phyloP scores from a whole-genome alignment of 1,284 basidiomycete genomes.

The Fomes fomentarius region DNA sequence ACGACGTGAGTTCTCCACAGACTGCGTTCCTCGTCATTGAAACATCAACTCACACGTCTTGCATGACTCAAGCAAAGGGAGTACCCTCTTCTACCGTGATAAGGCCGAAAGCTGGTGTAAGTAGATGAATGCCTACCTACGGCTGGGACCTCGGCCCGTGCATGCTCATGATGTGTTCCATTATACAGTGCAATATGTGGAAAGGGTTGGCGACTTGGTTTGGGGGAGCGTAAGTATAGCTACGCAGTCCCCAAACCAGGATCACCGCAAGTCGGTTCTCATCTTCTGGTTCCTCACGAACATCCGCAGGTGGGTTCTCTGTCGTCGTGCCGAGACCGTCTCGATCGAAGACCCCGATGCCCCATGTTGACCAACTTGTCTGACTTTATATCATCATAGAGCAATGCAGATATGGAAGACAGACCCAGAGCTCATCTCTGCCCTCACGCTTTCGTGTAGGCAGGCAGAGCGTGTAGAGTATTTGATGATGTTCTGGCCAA shows the following conservation, averaged over 20 bases:
- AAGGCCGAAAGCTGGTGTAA: conserved; percentile 77
- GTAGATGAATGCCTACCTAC: too few relatives aligned
- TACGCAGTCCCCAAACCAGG: neutral
- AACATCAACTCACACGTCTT: neutral
- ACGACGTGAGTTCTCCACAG: conserved; percentile 46
- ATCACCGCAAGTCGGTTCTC: conserved; percentile 60
- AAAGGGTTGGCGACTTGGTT: conserved; percentile 56
- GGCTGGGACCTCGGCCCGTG: too few relatives aligned
- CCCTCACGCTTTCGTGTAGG: conserved; percentile 63
- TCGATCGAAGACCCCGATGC: neutral
- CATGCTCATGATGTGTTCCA: conserved; percentile 6
- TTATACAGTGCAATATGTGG: conserved; percentile 54
- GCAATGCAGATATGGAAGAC: conserved; percentile 61
- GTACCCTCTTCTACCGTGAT: conserved; percentile 52
- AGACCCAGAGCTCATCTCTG: conserved; percentile 59
- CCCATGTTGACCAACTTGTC: neutral
- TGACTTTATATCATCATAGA: conserved; percentile 28
- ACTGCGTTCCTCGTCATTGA: neutral
- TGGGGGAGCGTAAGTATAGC: conserved; percentile 43
- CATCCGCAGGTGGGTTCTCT: conserved; percentile 36
- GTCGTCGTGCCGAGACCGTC: too few relatives aligned
- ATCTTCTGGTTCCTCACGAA: conserved; percentile 72
- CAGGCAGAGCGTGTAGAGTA: conserved; percentile 64
- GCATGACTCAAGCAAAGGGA: conserved; percentile 40
- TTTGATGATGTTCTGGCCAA: conserved; percentile 68